Evolutionary conservation across 2,329 filamentous ascomycete genomes (phyloP).

Genomic region (Nothophoma quercina): DNA sequence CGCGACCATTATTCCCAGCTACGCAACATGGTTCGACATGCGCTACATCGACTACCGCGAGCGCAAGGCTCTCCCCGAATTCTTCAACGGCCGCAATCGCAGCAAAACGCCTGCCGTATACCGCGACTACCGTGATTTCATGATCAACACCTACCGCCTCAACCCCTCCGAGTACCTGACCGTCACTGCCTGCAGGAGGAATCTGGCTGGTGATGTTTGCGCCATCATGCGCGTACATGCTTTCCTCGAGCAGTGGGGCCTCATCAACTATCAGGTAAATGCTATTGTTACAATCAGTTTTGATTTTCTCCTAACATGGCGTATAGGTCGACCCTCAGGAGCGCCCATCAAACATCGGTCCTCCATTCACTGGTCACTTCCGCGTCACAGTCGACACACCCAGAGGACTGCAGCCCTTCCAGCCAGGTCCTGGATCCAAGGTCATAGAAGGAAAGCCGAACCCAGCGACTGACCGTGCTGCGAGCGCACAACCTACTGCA

Average conservation of each 20-base stretch:
- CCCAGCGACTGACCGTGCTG: conserved; percentile 74
- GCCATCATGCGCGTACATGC: conserved; percentile 99
- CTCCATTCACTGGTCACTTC: conserved; percentile 97
- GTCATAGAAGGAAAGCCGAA: conserved; percentile 67
- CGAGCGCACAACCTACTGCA: conserved; percentile 68
- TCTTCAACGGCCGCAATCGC: conserved; percentile 97
- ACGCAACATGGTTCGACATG: conserved; percentile 99
- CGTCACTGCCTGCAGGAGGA: conserved; percentile 92
- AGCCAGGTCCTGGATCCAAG: conserved; percentile 79
- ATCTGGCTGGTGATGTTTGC: conserved; percentile 95
- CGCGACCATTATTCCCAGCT: conserved; percentile 94
- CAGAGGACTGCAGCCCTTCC: conserved; percentile 91
- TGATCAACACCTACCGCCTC: conserved; percentile 98
- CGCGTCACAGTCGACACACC: conserved; percentile 95
- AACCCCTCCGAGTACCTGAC: conserved; percentile 97
- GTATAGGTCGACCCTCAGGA: conserved; percentile 91
- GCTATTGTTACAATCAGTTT: neutral
- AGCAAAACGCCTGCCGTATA: conserved; percentile 98
- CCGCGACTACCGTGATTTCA: conserved; percentile 99
- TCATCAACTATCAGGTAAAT: conserved; percentile 96
- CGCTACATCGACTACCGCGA: conserved; percentile 88
- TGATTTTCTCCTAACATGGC: conserved; percentile 3
- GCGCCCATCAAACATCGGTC: conserved; percentile 91
- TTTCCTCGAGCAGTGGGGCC: conserved; percentile 97
- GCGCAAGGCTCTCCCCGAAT: conserved; percentile 93